Conservation (phyloP, 176 grass and related monocot genomes). For the Musa troglodytarum region DNA sequence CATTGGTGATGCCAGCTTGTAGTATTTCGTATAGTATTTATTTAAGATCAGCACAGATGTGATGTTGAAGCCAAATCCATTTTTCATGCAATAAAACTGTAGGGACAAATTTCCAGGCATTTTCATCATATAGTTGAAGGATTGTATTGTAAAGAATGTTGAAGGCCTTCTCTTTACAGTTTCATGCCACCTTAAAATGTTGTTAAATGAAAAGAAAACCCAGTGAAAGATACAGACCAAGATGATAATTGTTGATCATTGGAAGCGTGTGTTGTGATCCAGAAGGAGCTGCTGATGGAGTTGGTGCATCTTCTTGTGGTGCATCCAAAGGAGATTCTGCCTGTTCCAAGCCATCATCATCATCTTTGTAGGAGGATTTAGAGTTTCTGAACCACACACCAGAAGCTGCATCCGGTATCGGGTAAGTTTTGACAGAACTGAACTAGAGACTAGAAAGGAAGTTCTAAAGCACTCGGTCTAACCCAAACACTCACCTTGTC, state of each 20-base stretch:
- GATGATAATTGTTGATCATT: not conserved
- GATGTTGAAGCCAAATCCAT: not conserved
- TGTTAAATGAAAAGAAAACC: not conserved
- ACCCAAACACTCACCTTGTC: slow-evolving; percentile 37
- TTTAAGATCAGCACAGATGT: not conserved
- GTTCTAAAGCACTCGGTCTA: not conserved
- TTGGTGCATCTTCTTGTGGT: slow-evolving; percentile 22
- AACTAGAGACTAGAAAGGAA: not conserved
- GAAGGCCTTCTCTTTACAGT: too few species aligned
- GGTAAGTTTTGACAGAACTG: not conserved
- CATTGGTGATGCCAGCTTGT: slow-evolving; percentile 36
- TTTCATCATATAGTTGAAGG: not conserved
- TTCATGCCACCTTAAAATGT: too few species aligned
- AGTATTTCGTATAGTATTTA: not conserved
- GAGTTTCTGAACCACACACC: slow-evolving; percentile 37
- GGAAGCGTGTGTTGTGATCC: not conserved
- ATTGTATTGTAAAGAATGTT: not conserved
- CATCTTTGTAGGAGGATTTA: slow-evolving; percentile 26
- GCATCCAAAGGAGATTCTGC: slow-evolving; percentile 20
- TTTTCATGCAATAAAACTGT: not conserved
- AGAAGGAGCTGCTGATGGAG: slow-evolving; percentile 12
- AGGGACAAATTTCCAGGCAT: not conserved
- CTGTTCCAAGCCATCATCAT: slow-evolving; percentile 29
- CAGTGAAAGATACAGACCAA: not conserved
- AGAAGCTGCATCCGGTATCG: slow-evolving; percentile 37